These are phyloP conservation scores for Balakata baccata DNA, from an alignment of 345 rosid species.

Conservation along the genomic window DNA sequence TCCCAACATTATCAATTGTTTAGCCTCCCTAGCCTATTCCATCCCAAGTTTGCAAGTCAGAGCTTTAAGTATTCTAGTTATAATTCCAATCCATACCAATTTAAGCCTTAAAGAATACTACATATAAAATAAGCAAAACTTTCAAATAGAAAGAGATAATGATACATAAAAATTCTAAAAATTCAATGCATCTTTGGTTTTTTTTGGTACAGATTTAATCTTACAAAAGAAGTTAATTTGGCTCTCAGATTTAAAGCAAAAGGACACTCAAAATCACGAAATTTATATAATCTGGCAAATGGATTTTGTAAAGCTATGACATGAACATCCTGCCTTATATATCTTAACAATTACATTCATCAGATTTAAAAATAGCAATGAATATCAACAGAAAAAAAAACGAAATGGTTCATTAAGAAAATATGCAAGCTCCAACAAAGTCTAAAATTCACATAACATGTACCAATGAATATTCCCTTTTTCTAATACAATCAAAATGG, in stretches of 20 bases:
- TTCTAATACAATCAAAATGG: neutral
- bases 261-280: neutral
- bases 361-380: neutral
- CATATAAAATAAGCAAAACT: neutral
- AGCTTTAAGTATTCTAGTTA: too few species aligned
- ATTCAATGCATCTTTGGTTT: neutral
- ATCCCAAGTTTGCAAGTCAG: too few species aligned
- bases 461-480: neutral
- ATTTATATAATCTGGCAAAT: conserved; percentile 3
- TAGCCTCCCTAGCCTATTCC: too few species aligned
- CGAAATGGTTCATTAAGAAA: neutral
- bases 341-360: neutral
- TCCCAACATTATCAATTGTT: neutral
- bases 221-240: neutral
- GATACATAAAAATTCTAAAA: neutral
- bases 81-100: too few species aligned
- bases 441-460: neutral
- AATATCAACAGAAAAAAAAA: neutral
- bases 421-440: neutral
- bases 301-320: neutral
- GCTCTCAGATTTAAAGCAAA: neutral
- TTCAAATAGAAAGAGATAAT: neutral
- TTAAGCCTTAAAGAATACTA: neutral
- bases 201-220: neutral
- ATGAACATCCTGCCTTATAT: neutral